Base-by-base conservation (phyloP, 208 protist species). In the Trypanosoma brucei region DNA sequence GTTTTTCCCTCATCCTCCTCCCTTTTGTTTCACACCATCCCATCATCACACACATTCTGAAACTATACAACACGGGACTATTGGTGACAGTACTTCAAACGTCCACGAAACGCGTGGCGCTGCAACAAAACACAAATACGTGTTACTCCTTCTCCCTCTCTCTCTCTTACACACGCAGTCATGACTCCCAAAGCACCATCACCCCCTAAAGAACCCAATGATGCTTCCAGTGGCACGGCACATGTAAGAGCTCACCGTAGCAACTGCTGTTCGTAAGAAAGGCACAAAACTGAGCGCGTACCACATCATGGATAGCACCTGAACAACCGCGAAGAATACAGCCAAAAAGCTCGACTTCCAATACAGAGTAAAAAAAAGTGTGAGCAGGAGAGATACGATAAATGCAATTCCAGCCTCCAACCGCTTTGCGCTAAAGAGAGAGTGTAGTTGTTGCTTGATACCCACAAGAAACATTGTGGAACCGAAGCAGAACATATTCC, bases 381-480 rank as follows among this genome's bases (percentile, higher is more conserved):
- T 96, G n/a, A 89, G 38, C 2, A 84, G 14, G 3, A 91, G 62
- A 8, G 89, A 86, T n/a, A 66, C 54, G 34, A 85, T 30, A 62
- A 93, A 96, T 9, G 95, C 33, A 35, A 72, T 72, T 35, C 83
- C 82, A 1, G 88, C 88, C 55, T 89, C 72, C 36, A 90, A 69
- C 7, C 90, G 78, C 54, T 86, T 87, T 31, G 85, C 73, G 56
- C 86, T 67, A 57, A 94, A 93, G 72, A 97, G 92, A 55, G 62
- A 79, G 7, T 66, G 56, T n/a, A 96, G 42, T 64, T 96, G 91
- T 42, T 79, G 60, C 13, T 55, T 11, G 8, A 83, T 59, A 3
- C 93, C 93, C 22, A 95, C 86, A n/a, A 97, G 75, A 67, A 97
- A 93, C 8, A 79, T 83, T n/a, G 87, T 95, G 22, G 88, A 91